Evolutionary conservation across 2,329 filamentous ascomycete genomes (phyloP), one percentile per base, ranked within the genome.

Genomic region (Cordyceps farinosa): DNA sequence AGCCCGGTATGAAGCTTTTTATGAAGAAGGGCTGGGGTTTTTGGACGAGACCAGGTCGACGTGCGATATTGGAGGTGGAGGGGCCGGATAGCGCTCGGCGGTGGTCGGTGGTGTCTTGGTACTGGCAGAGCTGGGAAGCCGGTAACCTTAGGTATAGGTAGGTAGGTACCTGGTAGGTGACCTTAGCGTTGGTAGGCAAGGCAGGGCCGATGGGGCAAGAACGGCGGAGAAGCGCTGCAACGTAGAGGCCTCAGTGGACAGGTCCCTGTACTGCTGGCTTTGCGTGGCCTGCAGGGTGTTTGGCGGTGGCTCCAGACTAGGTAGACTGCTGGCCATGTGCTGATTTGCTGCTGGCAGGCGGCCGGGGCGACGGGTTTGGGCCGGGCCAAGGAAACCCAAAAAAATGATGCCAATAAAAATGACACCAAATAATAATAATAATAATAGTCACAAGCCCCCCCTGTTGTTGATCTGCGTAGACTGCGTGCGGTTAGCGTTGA

Each of bases 401-500:
- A 47, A 47, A 22, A 47, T 22, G 22, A 22, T 47, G 44, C n/a
- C 17, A 47, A 47, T 27, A 47, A 47, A 40, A 40, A 40, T 13
- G 15, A 40, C 11, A 22, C 22, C 22, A 22, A 38, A 11, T 38
- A 38, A 38, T 38, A 38, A 38, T 38, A 38, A 51, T 6, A 34
- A 36, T 47, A 22, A 47, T 27, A 57, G 47, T 34, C 27, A 15
- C 29, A 52, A 34, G 22, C 22, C 29, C 54, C 29, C 42, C 54
- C 30, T 47, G 42, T 7, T 11, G 34, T 38, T 55, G 52, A 60
- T 51, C 45, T 60, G 34, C 34, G 27, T 51, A 60, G 47, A 51
- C 34, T 59, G 45, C 47, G 57, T 36, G 57, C 47, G 36, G 57
- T 58, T 60, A 60, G 57, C 57, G 57, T 60, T 58, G 45, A 32